phyloP scores from a whole-genome alignment of 1,284 basidiomycete species.

The Heterobasidion irregulare region DNA sequence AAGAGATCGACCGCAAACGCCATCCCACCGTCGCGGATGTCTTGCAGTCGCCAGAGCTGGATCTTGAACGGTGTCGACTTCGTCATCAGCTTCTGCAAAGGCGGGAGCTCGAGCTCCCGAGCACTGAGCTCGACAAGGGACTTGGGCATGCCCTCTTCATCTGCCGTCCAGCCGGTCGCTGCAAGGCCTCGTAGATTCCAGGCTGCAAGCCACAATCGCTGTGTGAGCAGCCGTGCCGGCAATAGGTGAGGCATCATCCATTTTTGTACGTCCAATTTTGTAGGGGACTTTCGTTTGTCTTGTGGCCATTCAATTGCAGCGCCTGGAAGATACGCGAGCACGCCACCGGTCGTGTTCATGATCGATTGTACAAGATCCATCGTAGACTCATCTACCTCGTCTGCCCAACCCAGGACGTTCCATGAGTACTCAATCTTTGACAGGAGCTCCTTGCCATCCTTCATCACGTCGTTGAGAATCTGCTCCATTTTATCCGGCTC shows the following conservation, averaged over 20 bases:
- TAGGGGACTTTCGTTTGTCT: constrained; percentile 1
- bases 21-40: constrained; percentile 6
- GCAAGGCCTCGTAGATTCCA: constrained; percentile 1
- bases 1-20: constrained; percentile 7
- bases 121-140: constrained; percentile 1
- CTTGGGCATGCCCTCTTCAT: background rate
- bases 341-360: constrained; percentile 2
- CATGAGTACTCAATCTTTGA: constrained; percentile 4
- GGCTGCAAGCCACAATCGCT: constrained; percentile 2
- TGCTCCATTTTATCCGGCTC: constrained; percentile 6
- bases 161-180: background rate
- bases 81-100: constrained; percentile 1
- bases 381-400: constrained; percentile 4
- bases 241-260: constrained; percentile 6
- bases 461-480: background rate
- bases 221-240: constrained; percentile 1
- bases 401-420: constrained; percentile 8
- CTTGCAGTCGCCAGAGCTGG: constrained; percentile 7
- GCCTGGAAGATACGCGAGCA: constrained; percentile 6
- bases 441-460: background rate
- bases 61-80: background rate
- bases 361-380: constrained; percentile 2
- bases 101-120: background rate
- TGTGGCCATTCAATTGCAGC: constrained; percentile 2
- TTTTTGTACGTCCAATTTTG: background rate